Conservation (phyloP, 2,329 filamentous ascomycete species). For the Colletotrichum sp. region DNA sequence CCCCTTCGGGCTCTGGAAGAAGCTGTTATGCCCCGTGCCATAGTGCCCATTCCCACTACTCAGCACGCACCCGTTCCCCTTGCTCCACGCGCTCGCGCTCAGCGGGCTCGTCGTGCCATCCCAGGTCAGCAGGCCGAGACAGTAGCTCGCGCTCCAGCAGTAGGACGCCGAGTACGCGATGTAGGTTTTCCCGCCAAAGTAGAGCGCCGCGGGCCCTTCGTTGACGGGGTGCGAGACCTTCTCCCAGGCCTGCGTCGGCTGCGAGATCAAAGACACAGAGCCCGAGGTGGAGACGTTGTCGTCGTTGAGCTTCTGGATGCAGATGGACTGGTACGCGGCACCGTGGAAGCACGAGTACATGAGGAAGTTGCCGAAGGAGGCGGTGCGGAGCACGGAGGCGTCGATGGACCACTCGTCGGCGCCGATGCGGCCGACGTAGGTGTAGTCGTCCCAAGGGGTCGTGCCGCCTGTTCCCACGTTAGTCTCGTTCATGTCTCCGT, state of each 20-base stretch:
- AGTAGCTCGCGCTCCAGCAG: conserved; percentile 62
- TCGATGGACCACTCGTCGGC: conserved; percentile 58
- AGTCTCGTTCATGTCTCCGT: neutral
- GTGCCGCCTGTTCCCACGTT: conserved; percentile 44
- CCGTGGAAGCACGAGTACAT: conserved; percentile 58
- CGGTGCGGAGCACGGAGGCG: conserved; percentile 55
- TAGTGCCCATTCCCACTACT: conserved; percentile 62
- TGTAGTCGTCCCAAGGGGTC: conserved; percentile 55
- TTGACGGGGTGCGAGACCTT: conserved; percentile 54
- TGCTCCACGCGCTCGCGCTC: conserved; percentile 51
- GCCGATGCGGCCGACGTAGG: conserved; percentile 53
- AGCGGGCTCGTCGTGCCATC: conserved; percentile 54
- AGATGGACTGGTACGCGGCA: conserved; percentile 40
- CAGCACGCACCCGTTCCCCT: conserved; percentile 54
- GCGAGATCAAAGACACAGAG: conserved; percentile 52
- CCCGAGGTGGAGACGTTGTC: conserved; percentile 48
- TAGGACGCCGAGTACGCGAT: conserved; percentile 59
- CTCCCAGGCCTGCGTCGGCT: conserved; percentile 58
- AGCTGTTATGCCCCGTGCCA: conserved; percentile 63
- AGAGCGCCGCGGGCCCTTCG: conserved; percentile 60
- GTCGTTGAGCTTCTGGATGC: conserved; percentile 42
- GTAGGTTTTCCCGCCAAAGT: conserved; percentile 57
- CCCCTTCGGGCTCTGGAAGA: conserved; percentile 61
- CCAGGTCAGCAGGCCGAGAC: conserved; percentile 58
- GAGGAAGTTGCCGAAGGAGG: conserved; percentile 54